Evolutionary conservation across 78 protist species (phyloP).

Genomic region (Guillardia theta): DNA sequence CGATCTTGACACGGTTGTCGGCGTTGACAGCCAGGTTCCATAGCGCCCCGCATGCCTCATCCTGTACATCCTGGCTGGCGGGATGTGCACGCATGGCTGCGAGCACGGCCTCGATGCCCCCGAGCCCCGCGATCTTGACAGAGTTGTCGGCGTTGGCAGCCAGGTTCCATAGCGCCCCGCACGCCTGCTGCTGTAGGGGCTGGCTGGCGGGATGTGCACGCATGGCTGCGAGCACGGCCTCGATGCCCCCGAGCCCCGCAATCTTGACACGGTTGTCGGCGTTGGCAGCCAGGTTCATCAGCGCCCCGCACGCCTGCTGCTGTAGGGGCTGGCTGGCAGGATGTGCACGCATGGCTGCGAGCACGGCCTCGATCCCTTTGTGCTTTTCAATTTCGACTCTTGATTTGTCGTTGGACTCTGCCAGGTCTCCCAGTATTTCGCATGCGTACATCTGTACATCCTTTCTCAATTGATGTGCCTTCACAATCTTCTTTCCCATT

Average conservation of each 20-base stretch:
- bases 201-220: neutral
- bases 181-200: conserved; percentile 17
- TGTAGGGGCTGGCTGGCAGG: neutral
- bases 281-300: conserved; percentile 10
- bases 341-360: neutral
- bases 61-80: neutral
- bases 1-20: neutral
- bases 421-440: too few relatives aligned
- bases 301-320: conserved; percentile 28
- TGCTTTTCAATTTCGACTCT: too few relatives aligned
- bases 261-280: neutral
- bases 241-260: neutral
- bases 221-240: neutral
- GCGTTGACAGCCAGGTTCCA: neutral
- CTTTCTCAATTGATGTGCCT: too few relatives aligned
- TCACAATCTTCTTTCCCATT: too few relatives aligned
- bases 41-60: neutral
- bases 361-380: too few relatives aligned
- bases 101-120: too few relatives aligned
- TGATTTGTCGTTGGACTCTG: too few relatives aligned
- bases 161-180: neutral
- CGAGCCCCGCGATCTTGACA: too few relatives aligned
- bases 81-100: neutral
- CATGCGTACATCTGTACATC: too few relatives aligned
- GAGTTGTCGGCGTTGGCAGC: too few relatives aligned